Evolutionary conservation across 805 yeast genomes (phyloP), one percentile per base, ranked within the genome.

Genomic region (Kluyveromyces nonfermentans): DNA sequence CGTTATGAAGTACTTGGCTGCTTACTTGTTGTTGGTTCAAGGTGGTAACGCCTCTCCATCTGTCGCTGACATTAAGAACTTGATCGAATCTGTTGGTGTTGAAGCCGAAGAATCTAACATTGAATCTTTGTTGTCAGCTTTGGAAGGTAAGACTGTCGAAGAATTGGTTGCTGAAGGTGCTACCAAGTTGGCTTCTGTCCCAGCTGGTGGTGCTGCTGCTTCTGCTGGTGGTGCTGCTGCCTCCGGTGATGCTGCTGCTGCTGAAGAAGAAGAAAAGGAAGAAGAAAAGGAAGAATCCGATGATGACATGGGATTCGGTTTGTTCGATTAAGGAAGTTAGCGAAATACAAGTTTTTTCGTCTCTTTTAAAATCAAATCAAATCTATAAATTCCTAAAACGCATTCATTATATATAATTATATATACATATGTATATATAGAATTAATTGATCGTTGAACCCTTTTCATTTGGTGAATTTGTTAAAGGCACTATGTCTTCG

Each of bases 11-110:
- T 85, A 85, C 82, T 77, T 85, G 75, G 94, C 94, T 74, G 90
- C 94, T 74, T 85, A 85, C 78, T 82, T 85, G 73, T 80, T 85
- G 74, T 82, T 85, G 70, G 82, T 73, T 65, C 85, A 84, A 73
- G 87, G 89, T 72, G 93, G 90, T 73, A 82, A 80, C 75, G 70
- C 84, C 64, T 54, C 85, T 61, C 93, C 94, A 71, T 71, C 89
- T 54, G 85, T 84, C 59, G 73, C 81, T 56, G 87, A 82, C 72
- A 75, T 84, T 72, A 70, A 82, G 68, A 54, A 79, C 52, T 77
- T 83, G 57, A 73, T 85, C 64, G 78, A 78, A 65, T 65, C 90
- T 47, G 86, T 82, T 53, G 88, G 88, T 69, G 75, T 77, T 62
- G 94, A 84, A 66, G 85, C 78, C 63, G 93, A 84, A 62, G 81